Base-by-base conservation (phyloP, 768 basidiomycete genomes). In the Russula olivacea region DNA sequence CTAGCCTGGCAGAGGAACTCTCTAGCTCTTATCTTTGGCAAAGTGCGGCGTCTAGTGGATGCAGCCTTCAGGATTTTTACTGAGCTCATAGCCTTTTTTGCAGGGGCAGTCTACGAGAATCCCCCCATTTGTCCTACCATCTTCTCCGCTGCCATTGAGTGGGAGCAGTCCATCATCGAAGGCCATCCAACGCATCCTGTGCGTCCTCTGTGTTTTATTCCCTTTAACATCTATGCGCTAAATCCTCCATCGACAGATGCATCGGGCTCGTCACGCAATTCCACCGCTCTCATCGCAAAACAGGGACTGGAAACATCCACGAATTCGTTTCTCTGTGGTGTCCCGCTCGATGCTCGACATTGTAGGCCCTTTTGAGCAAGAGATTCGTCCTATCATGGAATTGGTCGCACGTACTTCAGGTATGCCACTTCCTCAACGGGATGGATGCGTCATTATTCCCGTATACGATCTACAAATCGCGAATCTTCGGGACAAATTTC, bases 181-280 rank as follows among this genome's bases (percentile, higher is more conserved):
- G 83, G 83, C 2, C 83, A 84, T 70, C 83, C 83, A 25, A 83
- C 82, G 1, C 83, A 84, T 65, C 83, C 83, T 15, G 82, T 82
- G 67, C 54, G 75, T 8, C 14, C n/a, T 7, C 19, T 19, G 41
- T 21, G 43, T n/a, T 14, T 55, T 71, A 8, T 15, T 48, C 21
- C 12, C 41, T 50, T 38, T 40, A 23, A 55, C 47, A 30, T 40
- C 25, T 1, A 25, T 40, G 21, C 56, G 11, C 45, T 50, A 36
- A 21, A 59, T 40, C 68, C 58, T 40, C 36, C 43, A 64, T 41
- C 43, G 54, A 51, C 50, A 84, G 82, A 84, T 84, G 83, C 80
- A 85, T 69, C 77, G 82, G 4, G 80, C 83, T 1, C 74, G 67
- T 74, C 78, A 74, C 65, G 78, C 64, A 67, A 75, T 55, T 65